Evolutionary conservation across 2,329 filamentous ascomycete genomes (phyloP).

Genomic region (Helotiales sp.): DNA sequence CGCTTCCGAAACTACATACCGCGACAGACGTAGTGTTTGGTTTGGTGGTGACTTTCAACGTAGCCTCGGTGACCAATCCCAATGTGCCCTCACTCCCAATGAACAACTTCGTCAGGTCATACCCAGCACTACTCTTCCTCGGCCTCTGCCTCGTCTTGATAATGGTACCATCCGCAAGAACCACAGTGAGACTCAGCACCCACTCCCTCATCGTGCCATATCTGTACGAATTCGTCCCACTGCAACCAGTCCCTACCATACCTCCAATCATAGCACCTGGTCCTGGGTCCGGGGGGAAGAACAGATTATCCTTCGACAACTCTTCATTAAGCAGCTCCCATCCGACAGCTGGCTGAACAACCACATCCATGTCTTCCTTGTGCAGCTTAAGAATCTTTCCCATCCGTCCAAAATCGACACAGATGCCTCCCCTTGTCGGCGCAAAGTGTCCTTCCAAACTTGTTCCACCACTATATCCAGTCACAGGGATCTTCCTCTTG

Average conservation of each 20-base stretch:
- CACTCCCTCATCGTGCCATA: constrained; percentile 96
- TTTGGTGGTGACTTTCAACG: constrained; percentile 79
- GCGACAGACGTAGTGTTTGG: constrained; percentile 81
- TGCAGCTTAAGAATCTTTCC: constrained; percentile 76
- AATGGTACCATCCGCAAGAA: constrained; percentile 85
- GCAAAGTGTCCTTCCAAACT: constrained; percentile 88
- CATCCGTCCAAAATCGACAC: constrained; percentile 85
- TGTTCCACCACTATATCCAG: constrained; percentile 84
- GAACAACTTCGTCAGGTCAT: constrained; percentile 87
- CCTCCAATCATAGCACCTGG: constrained; percentile 92
- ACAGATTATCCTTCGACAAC: constrained; percentile 70
- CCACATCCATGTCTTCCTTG: constrained; percentile 73
- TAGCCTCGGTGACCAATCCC: constrained; percentile 88
- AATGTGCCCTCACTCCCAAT: constrained; percentile 91
- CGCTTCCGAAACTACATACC: constrained; percentile 61
- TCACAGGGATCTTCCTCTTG: constrained; percentile 76
- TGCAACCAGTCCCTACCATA: constrained; percentile 74
- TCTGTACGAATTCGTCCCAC: constrained; percentile 85
- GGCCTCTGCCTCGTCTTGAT: constrained; percentile 88
- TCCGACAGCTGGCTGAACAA: constrained; percentile 78
- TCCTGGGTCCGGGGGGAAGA: constrained; percentile 90
- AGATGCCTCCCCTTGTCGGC: constrained; percentile 78
- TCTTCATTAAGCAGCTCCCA: constrained; percentile 86
- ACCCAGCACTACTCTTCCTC: constrained; percentile 86
- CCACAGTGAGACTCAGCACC: constrained; percentile 84